Conservation (phyloP, 805 yeast species). For the Starmerella floricola region DNA sequence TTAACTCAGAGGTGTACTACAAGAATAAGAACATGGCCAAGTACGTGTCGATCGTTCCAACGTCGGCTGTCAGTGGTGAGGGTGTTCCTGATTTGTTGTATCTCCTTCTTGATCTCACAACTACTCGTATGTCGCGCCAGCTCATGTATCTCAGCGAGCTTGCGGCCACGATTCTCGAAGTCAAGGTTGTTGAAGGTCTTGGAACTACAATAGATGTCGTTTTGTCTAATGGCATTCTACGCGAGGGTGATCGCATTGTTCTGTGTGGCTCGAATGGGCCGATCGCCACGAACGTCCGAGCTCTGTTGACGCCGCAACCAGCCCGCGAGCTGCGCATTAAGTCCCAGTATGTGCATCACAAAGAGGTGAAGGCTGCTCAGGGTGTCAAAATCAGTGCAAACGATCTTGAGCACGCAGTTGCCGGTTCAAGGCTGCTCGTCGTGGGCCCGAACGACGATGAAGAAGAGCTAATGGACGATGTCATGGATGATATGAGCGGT, state of each 20-base stretch:
- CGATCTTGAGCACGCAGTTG: slow-evolving; percentile 96
- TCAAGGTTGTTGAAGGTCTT: slow-evolving; percentile 94
- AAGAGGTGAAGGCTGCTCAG: slow-evolving; percentile 95
- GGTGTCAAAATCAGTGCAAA: slow-evolving; percentile 98
- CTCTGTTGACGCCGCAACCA: slow-evolving; percentile 94
- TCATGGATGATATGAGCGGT: slow-evolving; percentile 96
- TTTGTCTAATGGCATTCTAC: slow-evolving; percentile 86
- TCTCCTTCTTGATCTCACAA: slow-evolving; percentile 88
- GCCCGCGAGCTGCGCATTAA: slow-evolving; percentile 90
- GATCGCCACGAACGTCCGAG: slow-evolving; percentile 90
- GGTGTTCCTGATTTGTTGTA: slow-evolving; percentile 98
- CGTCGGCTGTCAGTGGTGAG: slow-evolving; percentile 98
- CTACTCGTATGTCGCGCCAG: slow-evolving; percentile 97
- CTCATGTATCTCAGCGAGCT: slow-evolving; percentile 87
- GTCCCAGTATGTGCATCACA: slow-evolving; percentile 92
- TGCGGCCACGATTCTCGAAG: slow-evolving; percentile 95
- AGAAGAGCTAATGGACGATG: slow-evolving; percentile 94
- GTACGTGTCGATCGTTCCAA: slow-evolving; percentile 92
- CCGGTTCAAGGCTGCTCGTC: slow-evolving; percentile 90
- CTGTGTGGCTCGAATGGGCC: slow-evolving; percentile 98
- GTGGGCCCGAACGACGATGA: slow-evolving; percentile 97
- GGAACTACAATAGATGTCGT: slow-evolving; percentile 98
- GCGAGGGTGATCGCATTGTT: slow-evolving; percentile 91
- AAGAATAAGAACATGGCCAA: slow-evolving; percentile 88
- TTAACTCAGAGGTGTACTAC: slow-evolving; percentile 92